Conservation (phyloP, 305 asterid genomes). For the Fraxinus paxiana region DNA sequence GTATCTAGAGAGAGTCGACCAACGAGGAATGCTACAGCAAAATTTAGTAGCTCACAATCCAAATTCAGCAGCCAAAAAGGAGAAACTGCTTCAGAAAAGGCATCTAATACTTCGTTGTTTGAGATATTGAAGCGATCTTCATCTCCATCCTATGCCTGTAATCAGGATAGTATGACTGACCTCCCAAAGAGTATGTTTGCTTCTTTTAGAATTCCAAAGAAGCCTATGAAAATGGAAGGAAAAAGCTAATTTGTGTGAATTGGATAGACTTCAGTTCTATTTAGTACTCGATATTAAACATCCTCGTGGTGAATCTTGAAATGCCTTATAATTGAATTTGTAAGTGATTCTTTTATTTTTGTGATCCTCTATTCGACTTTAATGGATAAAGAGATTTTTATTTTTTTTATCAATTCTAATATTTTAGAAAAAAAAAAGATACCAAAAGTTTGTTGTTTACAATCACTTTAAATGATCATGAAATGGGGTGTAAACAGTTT, state of each 20-base stretch:
- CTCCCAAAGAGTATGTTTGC: slow-evolving; percentile 50
- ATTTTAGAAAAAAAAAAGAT: background rate
- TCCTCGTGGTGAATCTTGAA: background rate
- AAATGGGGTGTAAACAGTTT: background rate
- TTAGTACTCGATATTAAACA: background rate
- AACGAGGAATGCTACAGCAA: slow-evolving; percentile 37
- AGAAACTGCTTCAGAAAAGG: slow-evolving; percentile 32
- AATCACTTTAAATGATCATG: background rate
- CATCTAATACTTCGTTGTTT: slow-evolving; percentile 50
- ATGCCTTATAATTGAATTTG: background rate
- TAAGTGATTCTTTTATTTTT: background rate
- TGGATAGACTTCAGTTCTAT: background rate
- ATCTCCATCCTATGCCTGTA: slow-evolving; percentile 27
- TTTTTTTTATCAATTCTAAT: background rate
- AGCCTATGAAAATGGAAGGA: slow-evolving; percentile 42
- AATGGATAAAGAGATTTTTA: background rate
- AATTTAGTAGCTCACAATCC: slow-evolving; percentile 45
- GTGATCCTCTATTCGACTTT: background rate
- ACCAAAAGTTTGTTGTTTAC: background rate
- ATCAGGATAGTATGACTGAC: slow-evolving; percentile 39
- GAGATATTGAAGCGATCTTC: slow-evolving; percentile 67
- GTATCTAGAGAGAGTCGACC: slow-evolving; percentile 41
- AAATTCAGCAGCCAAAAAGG: slow-evolving; percentile 35
- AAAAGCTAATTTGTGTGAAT: slow-evolving; percentile 32
- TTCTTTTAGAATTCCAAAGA: slow-evolving; percentile 57